Percentiles rank a stretch among this genome's conserved stretches.
phyloP scores from a whole-genome alignment of 305 asterid species.

The Euphrasia arctica region DNA sequence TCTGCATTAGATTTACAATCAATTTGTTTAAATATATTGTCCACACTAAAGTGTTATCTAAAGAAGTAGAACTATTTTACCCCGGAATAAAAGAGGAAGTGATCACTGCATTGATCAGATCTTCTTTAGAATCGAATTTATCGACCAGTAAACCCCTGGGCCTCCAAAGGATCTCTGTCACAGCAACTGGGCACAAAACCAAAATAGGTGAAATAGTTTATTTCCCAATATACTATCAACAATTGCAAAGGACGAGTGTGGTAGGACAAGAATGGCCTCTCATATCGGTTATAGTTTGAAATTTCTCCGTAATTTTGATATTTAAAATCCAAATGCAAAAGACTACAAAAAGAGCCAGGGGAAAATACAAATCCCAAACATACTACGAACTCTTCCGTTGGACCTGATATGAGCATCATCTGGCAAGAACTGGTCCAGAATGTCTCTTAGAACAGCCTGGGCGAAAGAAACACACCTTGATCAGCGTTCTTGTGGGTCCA shows the following conservation, averaged over 20 bases:
- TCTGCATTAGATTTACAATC: conserved; percentile 34
- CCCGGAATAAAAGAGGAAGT: conserved; percentile 97
- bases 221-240: too few relatives aligned
- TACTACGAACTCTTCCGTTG: conserved; percentile 94
- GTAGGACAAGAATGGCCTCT: background rate
- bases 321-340: background rate
- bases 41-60: conserved; percentile 8
- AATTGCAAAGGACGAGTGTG: too few relatives aligned
- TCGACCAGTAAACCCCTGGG: conserved; percentile 91
- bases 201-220: background rate
- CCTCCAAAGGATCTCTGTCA: conserved; percentile 93
- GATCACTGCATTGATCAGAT: conserved; percentile 83
- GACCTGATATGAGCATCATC: conserved; percentile 79
- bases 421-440: conserved; percentile 67
- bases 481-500: conserved; percentile 22
- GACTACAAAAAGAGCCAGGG: conserved; percentile 6
- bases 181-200: conserved; percentile 66
- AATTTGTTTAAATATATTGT: conserved; percentile 25
- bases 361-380: conserved; percentile 23
- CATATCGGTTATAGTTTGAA: background rate
- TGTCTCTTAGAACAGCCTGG: conserved; percentile 93
- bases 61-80: conserved; percentile 34
- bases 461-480: conserved; percentile 12
- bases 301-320: conserved; percentile 1
- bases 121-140: conserved; percentile 91